Percentiles rank a stretch among this genome's conserved stretches.
Conservation (phyloP, 2,329 filamentous ascomycete genomes). For the Ilyonectria sp. region DNA sequence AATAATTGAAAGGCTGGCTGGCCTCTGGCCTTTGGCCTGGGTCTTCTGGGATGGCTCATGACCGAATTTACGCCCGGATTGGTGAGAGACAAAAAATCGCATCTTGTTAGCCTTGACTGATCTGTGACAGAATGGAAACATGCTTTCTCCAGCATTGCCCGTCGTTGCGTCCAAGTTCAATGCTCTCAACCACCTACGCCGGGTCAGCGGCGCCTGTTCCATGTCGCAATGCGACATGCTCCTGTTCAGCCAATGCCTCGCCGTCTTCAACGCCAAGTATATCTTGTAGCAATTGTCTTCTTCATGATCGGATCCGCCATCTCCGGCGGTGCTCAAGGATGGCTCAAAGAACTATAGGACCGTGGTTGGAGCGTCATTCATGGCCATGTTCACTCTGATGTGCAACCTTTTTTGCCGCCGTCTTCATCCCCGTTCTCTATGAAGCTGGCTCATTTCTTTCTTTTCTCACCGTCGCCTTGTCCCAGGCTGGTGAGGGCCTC, state of each 20-base stretch:
- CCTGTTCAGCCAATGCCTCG: conserved; percentile 9
- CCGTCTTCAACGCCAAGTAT: conserved; percentile 14
- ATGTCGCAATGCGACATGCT: conserved; percentile 19
- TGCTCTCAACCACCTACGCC: conserved; percentile 6
- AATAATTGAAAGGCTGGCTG: background rate
- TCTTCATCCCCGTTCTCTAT: conserved; percentile 15
- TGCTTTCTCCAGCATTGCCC: background rate
- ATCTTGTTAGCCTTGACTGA: background rate
- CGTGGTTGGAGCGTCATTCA: conserved; percentile 6
- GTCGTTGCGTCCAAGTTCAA: background rate
- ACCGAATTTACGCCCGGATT: background rate
- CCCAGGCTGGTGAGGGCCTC: conserved; percentile 2
- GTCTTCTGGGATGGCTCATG: background rate
- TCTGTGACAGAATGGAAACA: background rate
- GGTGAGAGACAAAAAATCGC: background rate
- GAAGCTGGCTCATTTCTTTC: conserved; percentile 4
- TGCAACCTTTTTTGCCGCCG: background rate
- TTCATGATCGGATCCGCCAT: background rate
- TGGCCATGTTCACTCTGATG: conserved; percentile 20
- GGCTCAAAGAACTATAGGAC: conserved; percentile 4
- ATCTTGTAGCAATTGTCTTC: background rate
- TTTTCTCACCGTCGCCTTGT: background rate
- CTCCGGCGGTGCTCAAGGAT: background rate
- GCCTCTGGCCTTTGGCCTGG: background rate
- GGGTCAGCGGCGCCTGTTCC: conserved; percentile 16